Evolutionary conservation across 1,284 basidiomycete genomes (phyloP).

Genomic region (Lentinula novae-zelandiae): DNA sequence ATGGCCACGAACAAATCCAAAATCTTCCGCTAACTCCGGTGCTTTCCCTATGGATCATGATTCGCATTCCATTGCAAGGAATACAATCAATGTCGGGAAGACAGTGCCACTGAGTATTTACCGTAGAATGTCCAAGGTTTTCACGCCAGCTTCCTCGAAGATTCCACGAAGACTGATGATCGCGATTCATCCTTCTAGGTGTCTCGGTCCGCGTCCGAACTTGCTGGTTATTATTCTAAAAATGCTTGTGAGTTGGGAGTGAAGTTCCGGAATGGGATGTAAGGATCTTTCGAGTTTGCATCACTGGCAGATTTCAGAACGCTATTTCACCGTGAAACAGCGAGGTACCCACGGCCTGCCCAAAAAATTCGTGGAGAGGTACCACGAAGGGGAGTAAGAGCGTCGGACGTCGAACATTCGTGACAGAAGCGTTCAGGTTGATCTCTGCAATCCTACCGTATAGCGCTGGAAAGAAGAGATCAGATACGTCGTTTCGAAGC

Average conservation of each 20-base stretch:
- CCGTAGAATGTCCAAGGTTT: constrained; percentile 13
- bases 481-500: too few relatives aligned
- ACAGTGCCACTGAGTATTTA: constrained; percentile 7
- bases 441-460: too few relatives aligned
- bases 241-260: not conserved
- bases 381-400: not conserved
- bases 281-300: not conserved
- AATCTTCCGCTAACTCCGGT: constrained; percentile 1
- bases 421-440: not conserved
- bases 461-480: not conserved
- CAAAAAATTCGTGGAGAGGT: constrained; percentile 9
- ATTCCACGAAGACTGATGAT: not conserved
- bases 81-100: not conserved
- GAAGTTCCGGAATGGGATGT: not conserved
- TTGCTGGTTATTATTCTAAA: not conserved
- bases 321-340: constrained; percentile 9
- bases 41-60: not conserved
- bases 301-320: not conserved
- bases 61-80: not conserved
- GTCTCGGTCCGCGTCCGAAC: not conserved
- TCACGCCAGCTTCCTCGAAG: constrained; percentile 4
- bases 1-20: not conserved
- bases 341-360: constrained; percentile 14
- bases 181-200: not conserved
- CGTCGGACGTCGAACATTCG: too few relatives aligned